A percentile compares a stretch with the other conserved stretches of the same genome.
Evolutionary conservation across 1,284 basidiomycete genomes (phyloP).

Genomic region (Pseudomicrostroma phylloplanum): DNA sequence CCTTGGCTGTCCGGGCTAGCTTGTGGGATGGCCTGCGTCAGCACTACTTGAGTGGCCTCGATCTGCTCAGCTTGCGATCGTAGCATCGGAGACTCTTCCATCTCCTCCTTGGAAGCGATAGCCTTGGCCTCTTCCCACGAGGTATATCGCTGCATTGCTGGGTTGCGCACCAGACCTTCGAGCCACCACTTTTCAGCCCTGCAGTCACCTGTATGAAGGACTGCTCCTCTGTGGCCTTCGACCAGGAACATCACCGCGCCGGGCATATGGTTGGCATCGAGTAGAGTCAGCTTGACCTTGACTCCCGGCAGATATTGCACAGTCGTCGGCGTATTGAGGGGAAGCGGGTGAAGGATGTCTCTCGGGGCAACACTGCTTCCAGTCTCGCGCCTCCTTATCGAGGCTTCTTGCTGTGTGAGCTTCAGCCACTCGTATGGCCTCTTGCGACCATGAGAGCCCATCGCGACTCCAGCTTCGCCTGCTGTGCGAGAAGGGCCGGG

Average conservation of each 20-base stretch:
- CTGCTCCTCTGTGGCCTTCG: conserved; percentile 64
- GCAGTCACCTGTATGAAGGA: conserved; percentile 88
- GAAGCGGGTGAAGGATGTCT: conserved; percentile 27
- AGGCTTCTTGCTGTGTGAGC: conserved; percentile 22
- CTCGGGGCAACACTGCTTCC: conserved; percentile 17
- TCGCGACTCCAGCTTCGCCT: conserved; percentile 24
- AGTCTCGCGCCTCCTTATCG: conserved; percentile 15
- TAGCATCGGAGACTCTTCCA: background rate
- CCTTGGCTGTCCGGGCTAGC: background rate
- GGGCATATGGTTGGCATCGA: conserved; percentile 91
- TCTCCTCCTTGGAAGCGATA: background rate
- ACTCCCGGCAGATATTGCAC: conserved; percentile 61
- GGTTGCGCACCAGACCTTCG: conserved; percentile 62
- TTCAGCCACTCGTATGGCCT: conserved; percentile 30
- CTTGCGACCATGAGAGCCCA: conserved; percentile 17
- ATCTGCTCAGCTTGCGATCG: conserved; percentile 3
- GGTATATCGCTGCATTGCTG: conserved; percentile 66
- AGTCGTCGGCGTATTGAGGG: conserved; percentile 59
- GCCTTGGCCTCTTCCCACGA: conserved; percentile 34
- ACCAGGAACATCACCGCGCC: conserved; percentile 89
- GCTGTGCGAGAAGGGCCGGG: conserved; percentile 13
- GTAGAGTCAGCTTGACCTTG: conserved; percentile 65
- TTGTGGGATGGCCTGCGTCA: background rate
- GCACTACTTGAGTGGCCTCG: conserved; percentile 2
- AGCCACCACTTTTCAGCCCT: conserved; percentile 76